Conservation (phyloP, 2,329 filamentous ascomycete genomes). For the Claviceps arundinis region DNA sequence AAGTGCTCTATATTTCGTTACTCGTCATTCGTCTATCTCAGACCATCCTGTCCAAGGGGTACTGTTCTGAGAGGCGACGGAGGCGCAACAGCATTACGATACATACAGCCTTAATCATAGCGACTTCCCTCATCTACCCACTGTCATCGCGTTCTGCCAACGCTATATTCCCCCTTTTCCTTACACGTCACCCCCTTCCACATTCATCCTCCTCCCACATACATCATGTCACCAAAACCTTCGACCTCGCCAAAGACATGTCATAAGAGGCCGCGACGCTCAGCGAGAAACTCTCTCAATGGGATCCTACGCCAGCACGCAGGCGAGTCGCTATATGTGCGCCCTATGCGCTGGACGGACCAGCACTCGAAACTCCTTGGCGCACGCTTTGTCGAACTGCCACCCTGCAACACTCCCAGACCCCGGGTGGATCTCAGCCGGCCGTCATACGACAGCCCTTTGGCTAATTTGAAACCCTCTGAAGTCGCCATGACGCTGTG, state of each 20-base stretch:
- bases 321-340: slow-evolving; percentile 34
- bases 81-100: too few relatives aligned
- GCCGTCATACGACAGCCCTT: slow-evolving; percentile 20
- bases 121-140: too few relatives aligned
- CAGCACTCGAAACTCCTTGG: slow-evolving; percentile 34
- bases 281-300: slow-evolving; percentile 36
- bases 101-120: too few relatives aligned
- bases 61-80: too few relatives aligned
- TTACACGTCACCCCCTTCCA: too few relatives aligned
- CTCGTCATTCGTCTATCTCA: too few relatives aligned
- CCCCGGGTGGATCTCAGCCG: slow-evolving; percentile 21
- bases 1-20: too few relatives aligned
- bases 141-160: too few relatives aligned
- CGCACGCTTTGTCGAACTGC: slow-evolving; percentile 30
- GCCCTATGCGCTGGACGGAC: slow-evolving; percentile 44
- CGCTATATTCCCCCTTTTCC: too few relatives aligned
- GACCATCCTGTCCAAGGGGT: too few relatives aligned
- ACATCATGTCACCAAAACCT: background rate
- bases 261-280: slow-evolving; percentile 12
- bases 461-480: slow-evolving; percentile 23
- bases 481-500: slow-evolving; percentile 28
- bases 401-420: slow-evolving; percentile 27
- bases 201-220: too few relatives aligned
- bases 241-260: background rate
- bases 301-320: slow-evolving; percentile 37